Conservation (phyloP, 257 asterid species). For the Fraxinus anomala region DNA sequence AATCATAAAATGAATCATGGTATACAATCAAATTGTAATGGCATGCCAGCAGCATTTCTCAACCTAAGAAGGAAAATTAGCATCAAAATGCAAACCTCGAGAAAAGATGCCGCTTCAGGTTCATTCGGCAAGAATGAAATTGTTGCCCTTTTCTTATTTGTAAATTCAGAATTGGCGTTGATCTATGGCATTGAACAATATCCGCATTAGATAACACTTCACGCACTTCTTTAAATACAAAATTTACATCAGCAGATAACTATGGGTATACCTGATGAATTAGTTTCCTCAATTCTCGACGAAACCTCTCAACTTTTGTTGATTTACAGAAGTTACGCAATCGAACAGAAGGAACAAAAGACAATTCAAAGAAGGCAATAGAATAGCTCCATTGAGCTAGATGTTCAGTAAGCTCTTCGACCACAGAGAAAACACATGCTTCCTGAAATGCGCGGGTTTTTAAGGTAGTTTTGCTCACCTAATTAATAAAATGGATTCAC, state of each 20-base stretch:
- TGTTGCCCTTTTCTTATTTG: conserved; percentile 69
- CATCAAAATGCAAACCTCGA: conserved; percentile 62
- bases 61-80: not conserved
- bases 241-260: not conserved
- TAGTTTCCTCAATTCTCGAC: conserved; percentile 71
- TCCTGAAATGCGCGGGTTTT: conserved; percentile 92
- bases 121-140: conserved; percentile 75
- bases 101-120: conserved; percentile 66
- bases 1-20: not conserved
- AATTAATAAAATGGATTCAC: conserved; percentile 28
- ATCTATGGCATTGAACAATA: conserved; percentile 47
- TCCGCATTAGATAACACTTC: conserved; percentile 26
- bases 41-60: not conserved
- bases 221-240: not conserved
- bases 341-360: conserved; percentile 73
- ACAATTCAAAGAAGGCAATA: conserved; percentile 75
- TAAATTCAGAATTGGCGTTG: conserved; percentile 72
- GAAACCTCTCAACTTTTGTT: conserved; percentile 90
- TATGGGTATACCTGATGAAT: conserved; percentile 62
- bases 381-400: conserved; percentile 92
- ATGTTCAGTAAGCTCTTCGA: conserved; percentile 88
- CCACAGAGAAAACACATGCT: conserved; percentile 81
- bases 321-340: conserved; percentile 74
- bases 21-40: not conserved
- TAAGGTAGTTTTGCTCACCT: conserved; percentile 79